Conservation (phyloP, 2,329 filamentous ascomycete species). For the Cladophialophora chaetospira region DNA sequence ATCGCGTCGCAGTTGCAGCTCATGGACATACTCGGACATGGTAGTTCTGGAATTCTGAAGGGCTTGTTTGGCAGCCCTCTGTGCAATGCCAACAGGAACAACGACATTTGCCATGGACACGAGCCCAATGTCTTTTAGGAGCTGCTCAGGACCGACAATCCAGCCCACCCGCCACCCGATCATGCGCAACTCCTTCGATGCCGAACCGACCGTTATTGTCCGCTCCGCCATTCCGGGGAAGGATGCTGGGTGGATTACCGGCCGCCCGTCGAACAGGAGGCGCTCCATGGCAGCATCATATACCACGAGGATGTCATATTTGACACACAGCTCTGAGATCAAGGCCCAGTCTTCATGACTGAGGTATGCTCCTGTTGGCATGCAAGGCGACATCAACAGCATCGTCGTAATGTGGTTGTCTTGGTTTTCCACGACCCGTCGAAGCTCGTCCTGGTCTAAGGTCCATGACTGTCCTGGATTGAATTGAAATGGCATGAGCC, state of each 20-base stretch:
- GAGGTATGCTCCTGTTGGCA: constrained; percentile 19
- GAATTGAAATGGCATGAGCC: constrained; percentile 16
- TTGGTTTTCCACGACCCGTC: constrained; percentile 1
- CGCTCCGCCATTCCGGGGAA: constrained; percentile 20
- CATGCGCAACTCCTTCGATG: constrained; percentile 23
- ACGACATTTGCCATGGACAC: constrained; percentile 25
- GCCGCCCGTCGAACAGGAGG: constrained; percentile 17
- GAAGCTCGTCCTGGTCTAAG: constrained; percentile 9
- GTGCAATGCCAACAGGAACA: constrained; percentile 22
- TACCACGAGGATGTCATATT: constrained; percentile 15
- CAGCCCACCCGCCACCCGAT: constrained; percentile 24
- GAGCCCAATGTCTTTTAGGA: constrained; percentile 15
- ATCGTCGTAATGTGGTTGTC: constrained; percentile 8
- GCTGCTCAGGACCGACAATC: constrained; percentile 18
- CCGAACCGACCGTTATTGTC: constrained; percentile 16
- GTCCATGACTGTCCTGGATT: constrained; percentile 11
- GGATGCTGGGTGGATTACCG: constrained; percentile 10
- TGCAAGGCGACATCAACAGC: constrained; percentile 22
- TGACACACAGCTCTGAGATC: constrained; percentile 19
- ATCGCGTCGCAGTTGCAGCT: constrained; percentile 19
- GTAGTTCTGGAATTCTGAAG: constrained; percentile 7
- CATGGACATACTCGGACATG: constrained; percentile 11
- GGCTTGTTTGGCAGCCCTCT: constrained; percentile 8
- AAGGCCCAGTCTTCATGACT: constrained; percentile 11
- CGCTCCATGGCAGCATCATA: constrained; percentile 23